Percentiles rank a stretch among this genome's conserved stretches.
These are phyloP conservation scores for Wickerhamiella occidentalis DNA, from an alignment of 805 yeast genomes.

Conservation along the genomic window DNA sequence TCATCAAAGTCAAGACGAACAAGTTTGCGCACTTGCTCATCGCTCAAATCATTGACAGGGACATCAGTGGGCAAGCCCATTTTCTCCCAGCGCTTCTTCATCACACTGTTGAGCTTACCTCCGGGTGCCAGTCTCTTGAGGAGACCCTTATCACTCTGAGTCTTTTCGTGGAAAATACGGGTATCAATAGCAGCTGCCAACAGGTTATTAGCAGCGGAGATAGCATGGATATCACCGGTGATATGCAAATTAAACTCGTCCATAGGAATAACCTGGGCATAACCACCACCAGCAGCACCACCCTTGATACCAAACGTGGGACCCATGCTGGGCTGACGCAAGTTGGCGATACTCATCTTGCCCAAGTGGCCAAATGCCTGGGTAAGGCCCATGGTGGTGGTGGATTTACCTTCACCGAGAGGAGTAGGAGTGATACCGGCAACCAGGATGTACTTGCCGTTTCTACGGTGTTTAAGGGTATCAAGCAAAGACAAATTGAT, in stretches of 20 bases:
- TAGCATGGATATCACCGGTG: conserved; percentile 96
- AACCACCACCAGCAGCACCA: conserved; percentile 99
- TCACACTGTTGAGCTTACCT: conserved; percentile 69
- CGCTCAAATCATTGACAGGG: conserved; percentile 58
- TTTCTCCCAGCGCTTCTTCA: conserved; percentile 62
- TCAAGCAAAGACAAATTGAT: conserved; percentile 58
- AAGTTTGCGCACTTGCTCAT: conserved; percentile 59
- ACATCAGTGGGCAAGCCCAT: conserved; percentile 57
- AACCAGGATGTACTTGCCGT: conserved; percentile 82
- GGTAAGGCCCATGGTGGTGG: conserved; percentile 90
- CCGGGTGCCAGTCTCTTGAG: conserved; percentile 76
- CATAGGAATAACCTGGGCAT: conserved; percentile 96
- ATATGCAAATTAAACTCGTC: conserved; percentile 96
- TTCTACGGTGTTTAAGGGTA: conserved; percentile 48
- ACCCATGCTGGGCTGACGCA: conserved; percentile 97
- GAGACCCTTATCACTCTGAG: conserved; percentile 70
- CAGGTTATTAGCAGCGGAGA: conserved; percentile 83
- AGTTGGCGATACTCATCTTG: conserved; percentile 78
- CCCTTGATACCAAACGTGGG: conserved; percentile 98
- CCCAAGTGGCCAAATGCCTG: conserved; percentile 86
- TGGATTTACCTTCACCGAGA: conserved; percentile 94
- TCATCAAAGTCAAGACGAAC: conserved; percentile 84
- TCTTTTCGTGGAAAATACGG: conserved; percentile 86
- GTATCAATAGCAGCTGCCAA: conserved; percentile 96
- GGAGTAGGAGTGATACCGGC: conserved; percentile 99